These are phyloP conservation scores for Phytophthora sansomeana DNA, from an alignment of 352 stramenopile genomes.

Conservation along the genomic window DNA sequence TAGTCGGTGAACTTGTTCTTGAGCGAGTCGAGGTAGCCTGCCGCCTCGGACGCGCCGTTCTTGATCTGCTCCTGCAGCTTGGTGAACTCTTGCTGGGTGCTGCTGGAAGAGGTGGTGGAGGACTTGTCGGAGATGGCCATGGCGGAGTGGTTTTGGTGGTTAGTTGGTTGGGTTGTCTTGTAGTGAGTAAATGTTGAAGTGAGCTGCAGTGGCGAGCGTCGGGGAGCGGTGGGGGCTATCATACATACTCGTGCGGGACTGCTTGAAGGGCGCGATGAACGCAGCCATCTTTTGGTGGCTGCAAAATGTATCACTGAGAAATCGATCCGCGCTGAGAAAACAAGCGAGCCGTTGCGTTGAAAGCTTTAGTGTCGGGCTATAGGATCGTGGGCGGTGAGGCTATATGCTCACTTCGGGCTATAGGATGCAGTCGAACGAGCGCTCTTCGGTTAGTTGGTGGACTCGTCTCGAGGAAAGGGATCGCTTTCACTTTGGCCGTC, in stretches of 20 bases:
- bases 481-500: conserved; percentile 14
- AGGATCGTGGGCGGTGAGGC: too few relatives aligned
- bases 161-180: conserved; percentile 10
- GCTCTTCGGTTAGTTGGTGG: too few relatives aligned
- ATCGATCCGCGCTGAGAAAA: conserved; percentile 15
- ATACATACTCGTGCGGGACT: too few relatives aligned
- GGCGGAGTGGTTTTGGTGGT: not conserved
- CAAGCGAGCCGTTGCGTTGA: conserved; percentile 5
- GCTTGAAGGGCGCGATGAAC: conserved; percentile 4
- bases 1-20: conserved; percentile 52
- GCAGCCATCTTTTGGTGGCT: conserved; percentile 24
- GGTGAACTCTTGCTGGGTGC: conserved; percentile 39
- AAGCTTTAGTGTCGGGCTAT: too few relatives aligned
- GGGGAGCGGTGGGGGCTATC: too few relatives aligned
- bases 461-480: too few relatives aligned
- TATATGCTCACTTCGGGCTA: too few relatives aligned
- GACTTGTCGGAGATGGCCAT: conserved; percentile 40
- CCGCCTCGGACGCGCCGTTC: conserved; percentile 34
- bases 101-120: conserved; percentile 24
- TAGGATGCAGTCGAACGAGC: too few relatives aligned
- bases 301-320: conserved; percentile 30
- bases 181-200: conserved; percentile 28
- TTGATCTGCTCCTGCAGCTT: conserved; percentile 51
- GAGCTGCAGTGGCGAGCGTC: not conserved
- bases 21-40: conserved; percentile 47